A percentile compares a stretch with the other conserved stretches of the same genome.
Conservation (phyloP, 2,329 filamentous ascomycete genomes). For the Xylaria sp. region DNA sequence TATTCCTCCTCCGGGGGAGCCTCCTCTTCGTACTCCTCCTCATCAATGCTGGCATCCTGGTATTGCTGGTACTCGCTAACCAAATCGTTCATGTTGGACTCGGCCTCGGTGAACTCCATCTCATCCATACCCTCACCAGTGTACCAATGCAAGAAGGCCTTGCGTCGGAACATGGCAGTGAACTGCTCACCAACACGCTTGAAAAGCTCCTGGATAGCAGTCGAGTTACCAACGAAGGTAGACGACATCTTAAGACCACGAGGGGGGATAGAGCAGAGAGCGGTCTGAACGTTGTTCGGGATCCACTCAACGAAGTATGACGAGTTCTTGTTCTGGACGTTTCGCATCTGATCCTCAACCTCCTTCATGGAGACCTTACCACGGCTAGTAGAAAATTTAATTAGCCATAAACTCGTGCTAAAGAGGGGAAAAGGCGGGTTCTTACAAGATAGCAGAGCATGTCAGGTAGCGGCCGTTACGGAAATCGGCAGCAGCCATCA, state of each 20-base stretch:
- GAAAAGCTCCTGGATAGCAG: conserved; percentile 99
- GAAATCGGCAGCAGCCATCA: conserved; percentile 99
- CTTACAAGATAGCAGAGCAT: conserved; percentile 96
- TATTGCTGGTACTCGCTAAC: conserved; percentile 99
- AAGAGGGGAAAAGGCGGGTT: conserved; percentile 30
- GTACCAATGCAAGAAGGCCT: conserved; percentile 99
- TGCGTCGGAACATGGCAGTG: conserved; percentile 99
- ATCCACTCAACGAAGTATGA: conserved; percentile 99
- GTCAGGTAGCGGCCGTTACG: conserved; percentile 99
- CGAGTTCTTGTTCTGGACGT: conserved; percentile 99
- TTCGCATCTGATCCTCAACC: conserved; percentile 99
- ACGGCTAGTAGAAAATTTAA: conserved; percentile 62
- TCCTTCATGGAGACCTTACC: conserved; percentile 99
- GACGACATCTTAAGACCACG: conserved; percentile 99
- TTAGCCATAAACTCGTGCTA: conserved; percentile 32
- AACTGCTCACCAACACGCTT: conserved; percentile 99
- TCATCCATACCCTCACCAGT: conserved; percentile 99
- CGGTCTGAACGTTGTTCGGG: conserved; percentile 99
- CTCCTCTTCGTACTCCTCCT: conserved; percentile 94
- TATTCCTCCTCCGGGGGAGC: conserved; percentile 66
- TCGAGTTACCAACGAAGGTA: conserved; percentile 99
- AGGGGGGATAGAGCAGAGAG: conserved; percentile 97
- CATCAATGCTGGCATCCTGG: conserved; percentile 97
- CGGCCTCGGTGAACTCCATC: conserved; percentile 99
- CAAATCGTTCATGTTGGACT: conserved; percentile 99